A percentile compares a stretch with the other conserved stretches of the same genome.
Evolutionary conservation across 2,329 filamentous ascomycete genomes (phyloP).

Genomic region (Basipetospora chlamydospora): DNA sequence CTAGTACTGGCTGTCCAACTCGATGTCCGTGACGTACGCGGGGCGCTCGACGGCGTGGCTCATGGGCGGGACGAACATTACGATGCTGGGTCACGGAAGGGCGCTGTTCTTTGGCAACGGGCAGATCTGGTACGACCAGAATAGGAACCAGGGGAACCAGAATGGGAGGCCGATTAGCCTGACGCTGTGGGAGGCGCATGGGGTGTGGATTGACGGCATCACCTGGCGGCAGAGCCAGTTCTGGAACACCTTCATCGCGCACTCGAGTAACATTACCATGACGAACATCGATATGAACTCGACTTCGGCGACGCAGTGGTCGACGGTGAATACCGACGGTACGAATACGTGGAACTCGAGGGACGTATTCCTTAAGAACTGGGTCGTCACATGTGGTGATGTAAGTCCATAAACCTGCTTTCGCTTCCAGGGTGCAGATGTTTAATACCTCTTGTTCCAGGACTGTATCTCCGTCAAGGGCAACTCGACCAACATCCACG

Average conservation of each 20-base stretch:
- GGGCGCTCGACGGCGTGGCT: slow-evolving; percentile 40
- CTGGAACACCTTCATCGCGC: slow-evolving; percentile 42
- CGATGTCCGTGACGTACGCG: slow-evolving; percentile 36
- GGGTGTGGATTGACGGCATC: slow-evolving; percentile 21
- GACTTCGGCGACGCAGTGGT: slow-evolving; percentile 19
- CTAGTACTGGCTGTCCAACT: slow-evolving; percentile 35
- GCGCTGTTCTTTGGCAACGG: slow-evolving; percentile 46
- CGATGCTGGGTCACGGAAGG: slow-evolving; percentile 30
- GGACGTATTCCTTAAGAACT: slow-evolving; percentile 34
- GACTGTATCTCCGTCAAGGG: slow-evolving; percentile 38
- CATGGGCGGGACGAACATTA: slow-evolving; percentile 36
- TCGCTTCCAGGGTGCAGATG: too few species aligned
- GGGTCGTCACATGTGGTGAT: slow-evolving; percentile 36
- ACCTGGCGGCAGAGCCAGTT: slow-evolving; percentile 43
- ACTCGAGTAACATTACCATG: slow-evolving; percentile 29
- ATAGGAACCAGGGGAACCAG: slow-evolving; percentile 25
- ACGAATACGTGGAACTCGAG: slow-evolving; percentile 37
- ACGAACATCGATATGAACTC: slow-evolving; percentile 40
- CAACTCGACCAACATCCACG: slow-evolving; percentile 38
- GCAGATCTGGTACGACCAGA: slow-evolving; percentile 42
- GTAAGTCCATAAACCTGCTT: slow-evolving; percentile 15
- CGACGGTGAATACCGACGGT: slow-evolving; percentile 25
- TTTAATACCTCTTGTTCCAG: slow-evolving; percentile 18
- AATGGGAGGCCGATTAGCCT: slow-evolving; percentile 23
- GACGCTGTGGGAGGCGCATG: slow-evolving; percentile 18